Percentiles rank a stretch among this genome's conserved stretches.
These are phyloP conservation scores for Trichoderma virens DNA, from an alignment of 495 filamentous ascomycete species.

Conservation along the genomic window DNA sequence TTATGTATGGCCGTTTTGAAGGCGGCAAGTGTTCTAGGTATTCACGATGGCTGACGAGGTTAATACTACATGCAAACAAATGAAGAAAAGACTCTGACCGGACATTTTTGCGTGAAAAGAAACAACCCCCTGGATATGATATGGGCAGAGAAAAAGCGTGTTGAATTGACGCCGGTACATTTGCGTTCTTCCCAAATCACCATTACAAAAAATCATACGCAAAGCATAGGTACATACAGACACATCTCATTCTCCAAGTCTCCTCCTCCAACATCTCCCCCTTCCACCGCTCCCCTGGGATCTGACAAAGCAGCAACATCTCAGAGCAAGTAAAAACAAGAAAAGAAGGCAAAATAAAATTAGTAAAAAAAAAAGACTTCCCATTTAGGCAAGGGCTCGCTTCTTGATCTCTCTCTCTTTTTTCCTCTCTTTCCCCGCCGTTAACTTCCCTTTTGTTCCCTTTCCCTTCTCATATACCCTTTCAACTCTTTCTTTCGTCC, in stretches of 20 bases:
- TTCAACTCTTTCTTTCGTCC: background rate
- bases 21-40: background rate
- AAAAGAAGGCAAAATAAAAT: background rate
- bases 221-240: background rate
- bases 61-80: background rate
- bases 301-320: background rate
- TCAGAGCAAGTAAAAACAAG: background rate
- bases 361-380: background rate
- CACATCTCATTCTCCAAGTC: background rate
- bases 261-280: background rate
- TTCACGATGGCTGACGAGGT: background rate
- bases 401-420: no score
- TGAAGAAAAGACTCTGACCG: no score
- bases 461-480: background rate
- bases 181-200: background rate
- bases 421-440: background rate
- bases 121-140: no score
- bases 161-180: background rate
- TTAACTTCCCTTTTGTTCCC: background rate
- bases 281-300: background rate
- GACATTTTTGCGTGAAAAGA: no score
- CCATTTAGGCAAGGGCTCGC: no score
- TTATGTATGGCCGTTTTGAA: background rate
- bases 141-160: no score
- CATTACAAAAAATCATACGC: slow-evolving; percentile 1